A percentile compares a stretch with the other conserved stretches of the same genome.
Evolutionary conservation across 352 stramenopile species (phyloP).

Genomic region (Phytopythium litorale): DNA sequence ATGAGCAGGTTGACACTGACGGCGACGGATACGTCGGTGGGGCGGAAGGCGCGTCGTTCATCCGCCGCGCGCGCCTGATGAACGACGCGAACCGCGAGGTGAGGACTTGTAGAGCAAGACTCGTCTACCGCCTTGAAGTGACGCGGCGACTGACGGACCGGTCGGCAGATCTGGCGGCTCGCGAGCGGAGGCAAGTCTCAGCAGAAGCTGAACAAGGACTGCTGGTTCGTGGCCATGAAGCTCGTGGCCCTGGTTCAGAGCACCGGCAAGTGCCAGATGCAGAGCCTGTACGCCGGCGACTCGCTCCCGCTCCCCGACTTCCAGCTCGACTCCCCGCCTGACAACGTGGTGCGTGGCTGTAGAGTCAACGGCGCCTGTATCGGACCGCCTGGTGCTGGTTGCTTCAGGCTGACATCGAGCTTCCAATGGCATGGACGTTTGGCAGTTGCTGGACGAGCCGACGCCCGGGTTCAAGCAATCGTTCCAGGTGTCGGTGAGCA

Average conservation of each 20-base stretch:
- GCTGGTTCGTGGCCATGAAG: constrained; percentile 90
- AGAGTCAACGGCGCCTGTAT: too few species aligned
- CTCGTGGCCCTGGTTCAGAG: constrained; percentile 85
- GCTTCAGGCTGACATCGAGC: not conserved
- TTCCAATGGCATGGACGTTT: not conserved
- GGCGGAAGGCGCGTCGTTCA: constrained; percentile 73
- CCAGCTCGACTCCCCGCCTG: constrained; percentile 68
- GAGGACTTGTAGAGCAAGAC: not conserved
- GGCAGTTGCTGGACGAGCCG: constrained; percentile 50
- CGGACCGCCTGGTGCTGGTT: too few species aligned
- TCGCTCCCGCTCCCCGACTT: constrained; percentile 72
- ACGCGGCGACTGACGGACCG: not conserved
- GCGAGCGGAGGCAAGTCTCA: constrained; percentile 87
- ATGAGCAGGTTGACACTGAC: constrained; percentile 68
- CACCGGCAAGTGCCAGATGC: constrained; percentile 80
- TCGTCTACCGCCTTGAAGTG: not conserved
- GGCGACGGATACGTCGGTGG: constrained; percentile 73
- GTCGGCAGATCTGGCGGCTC: constrained; percentile 75
- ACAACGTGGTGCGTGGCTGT: constrained; percentile 56
- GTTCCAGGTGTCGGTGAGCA: constrained; percentile 77
- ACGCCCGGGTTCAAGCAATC: constrained; percentile 42
- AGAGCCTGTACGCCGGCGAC: constrained; percentile 74
- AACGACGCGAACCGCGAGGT: constrained; percentile 87
- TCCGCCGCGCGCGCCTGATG: constrained; percentile 66
- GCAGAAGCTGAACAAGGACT: constrained; percentile 84